Evolutionary conservation across 2,329 filamentous ascomycete genomes (phyloP), one percentile per base, ranked within the genome.

Genomic region (Camptophora hylomeconis): DNA sequence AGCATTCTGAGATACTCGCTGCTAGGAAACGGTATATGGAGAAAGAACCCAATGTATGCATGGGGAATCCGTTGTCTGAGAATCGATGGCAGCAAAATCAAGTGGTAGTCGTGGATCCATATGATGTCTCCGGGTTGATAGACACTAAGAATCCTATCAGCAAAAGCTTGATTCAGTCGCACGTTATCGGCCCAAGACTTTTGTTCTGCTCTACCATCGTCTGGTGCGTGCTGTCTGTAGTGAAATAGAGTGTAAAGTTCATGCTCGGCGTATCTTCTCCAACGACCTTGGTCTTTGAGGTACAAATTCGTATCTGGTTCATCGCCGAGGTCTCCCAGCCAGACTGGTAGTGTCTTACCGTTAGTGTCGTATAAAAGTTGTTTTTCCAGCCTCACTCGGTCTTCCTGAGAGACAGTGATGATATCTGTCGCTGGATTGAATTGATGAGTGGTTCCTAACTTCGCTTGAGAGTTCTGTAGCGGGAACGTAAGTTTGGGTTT

Each of bases 51-150:
- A 49, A 94, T 86, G 60, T 92, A 92, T 56, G 92, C 81, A 52
- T 84, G 81, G 3, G 84, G 81, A 11, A 86, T 65, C 22, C 79
- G 73, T 53, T 93, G 84, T 26, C 87, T 77, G 35, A 95, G 63
- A 61, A 95, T 74, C 56, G 75, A 84, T 2, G 89, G 87, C 3
- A 95, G 69, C 14, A 95, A 66, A 53, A 95, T 74, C 26, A 95
- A 70, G 50, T 93, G 86, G 54, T 92, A 94, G 57, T 95, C 87
- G 52, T 95, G 87, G 30, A 95, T 74, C 52, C 92, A 73, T 36
- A 95, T 74, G 31, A 95, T 74, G 52, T 95, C 87, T 24, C 89
- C 89, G 1, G 86, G 83, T 54, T 82, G 83, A 65, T 94, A 95
- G 31, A 80, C 68, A 47, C 87, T 76, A 36, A 89, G 65, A 45